Base-by-base conservation (phyloP, 2,329 filamentous ascomycete genomes). In the Apiospora sp. region DNA sequence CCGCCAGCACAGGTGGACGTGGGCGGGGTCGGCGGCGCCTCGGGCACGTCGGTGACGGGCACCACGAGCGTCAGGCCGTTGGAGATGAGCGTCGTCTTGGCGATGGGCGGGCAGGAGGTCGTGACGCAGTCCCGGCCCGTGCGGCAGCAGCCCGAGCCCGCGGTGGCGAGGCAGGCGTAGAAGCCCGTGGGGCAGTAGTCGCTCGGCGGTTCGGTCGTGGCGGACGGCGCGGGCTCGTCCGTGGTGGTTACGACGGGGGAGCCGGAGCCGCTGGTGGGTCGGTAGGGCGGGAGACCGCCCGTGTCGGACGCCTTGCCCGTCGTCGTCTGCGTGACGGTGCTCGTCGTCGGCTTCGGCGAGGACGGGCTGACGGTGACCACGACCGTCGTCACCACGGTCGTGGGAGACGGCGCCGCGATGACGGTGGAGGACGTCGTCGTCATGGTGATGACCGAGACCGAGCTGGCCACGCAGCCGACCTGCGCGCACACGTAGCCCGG, bases 151-250 rank as follows among this genome's bases (percentile, higher is more conserved):
- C 89, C 89, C 27, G 94, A 94, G 19, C 93, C 94, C 73, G 95
- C 94, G 73, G 91, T 91, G 1, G 96, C 96, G 2, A 92, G 90
- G 82, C 96, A 98, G 69, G 94, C 92, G 82, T 98, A 98, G 86
- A 95, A 98, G 2, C 95, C 95, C 0, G 92, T 95, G 0, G 96
- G 96, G 77, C 96, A 98, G 77, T 88, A 86, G 44, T 82, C 82
- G 22, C 81, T 76, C 0, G 85, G 80, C 16, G 85, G 10, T 2
- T 72, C 68, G 27, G 27, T 30, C 54, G 61, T 71, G 8, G 72
- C 37, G 22, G 43, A 14, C 19, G 37, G 27, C 5, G 70, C 81
- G 41, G 83, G 82, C 7, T 81, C 80, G 8, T 79, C 76, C 6
- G 82, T 82, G 72, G 82, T 82, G 72, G 79, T 76, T 4, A 30